These are phyloP conservation scores for Aspergillus biplanus DNA, from an alignment of 495 filamentous ascomycete genomes.

Conservation along the genomic window DNA sequence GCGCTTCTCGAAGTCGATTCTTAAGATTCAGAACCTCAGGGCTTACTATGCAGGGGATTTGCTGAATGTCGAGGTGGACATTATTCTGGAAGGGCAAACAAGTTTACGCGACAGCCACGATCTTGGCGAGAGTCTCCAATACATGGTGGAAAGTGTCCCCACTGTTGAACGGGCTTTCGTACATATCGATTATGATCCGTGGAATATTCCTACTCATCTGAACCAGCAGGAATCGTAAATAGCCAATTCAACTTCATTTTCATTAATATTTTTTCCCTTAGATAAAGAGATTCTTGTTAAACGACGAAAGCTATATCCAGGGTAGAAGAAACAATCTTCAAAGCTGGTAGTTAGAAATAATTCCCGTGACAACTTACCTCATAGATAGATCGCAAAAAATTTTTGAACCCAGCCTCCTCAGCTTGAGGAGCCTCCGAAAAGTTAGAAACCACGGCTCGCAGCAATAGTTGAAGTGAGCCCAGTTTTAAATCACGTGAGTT, in stretches of 20 bases:
- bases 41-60: constrained; percentile 91
- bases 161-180: constrained; percentile 73
- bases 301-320: too few species aligned
- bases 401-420: neutral
- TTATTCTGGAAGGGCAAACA: constrained; percentile 80
- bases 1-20: constrained; percentile 88
- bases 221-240: constrained; percentile 51
- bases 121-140: constrained; percentile 84
- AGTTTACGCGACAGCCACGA: constrained; percentile 86
- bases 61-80: constrained; percentile 82
- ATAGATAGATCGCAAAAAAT: too few species aligned
- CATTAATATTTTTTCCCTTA: neutral
- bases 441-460: neutral
- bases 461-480: neutral
- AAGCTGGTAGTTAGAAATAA: too few species aligned
- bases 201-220: constrained; percentile 87
- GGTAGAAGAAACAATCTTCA: too few species aligned
- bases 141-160: constrained; percentile 86
- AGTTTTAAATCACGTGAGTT: neutral
- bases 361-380: too few species aligned
- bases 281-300: too few species aligned
- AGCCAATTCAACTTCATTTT: neutral
- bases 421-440: neutral
- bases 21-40: constrained; percentile 83
- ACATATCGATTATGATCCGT: constrained; percentile 80